Base-by-base conservation (phyloP, 179 eudicot species). In the Amaranthus tricolor region DNA sequence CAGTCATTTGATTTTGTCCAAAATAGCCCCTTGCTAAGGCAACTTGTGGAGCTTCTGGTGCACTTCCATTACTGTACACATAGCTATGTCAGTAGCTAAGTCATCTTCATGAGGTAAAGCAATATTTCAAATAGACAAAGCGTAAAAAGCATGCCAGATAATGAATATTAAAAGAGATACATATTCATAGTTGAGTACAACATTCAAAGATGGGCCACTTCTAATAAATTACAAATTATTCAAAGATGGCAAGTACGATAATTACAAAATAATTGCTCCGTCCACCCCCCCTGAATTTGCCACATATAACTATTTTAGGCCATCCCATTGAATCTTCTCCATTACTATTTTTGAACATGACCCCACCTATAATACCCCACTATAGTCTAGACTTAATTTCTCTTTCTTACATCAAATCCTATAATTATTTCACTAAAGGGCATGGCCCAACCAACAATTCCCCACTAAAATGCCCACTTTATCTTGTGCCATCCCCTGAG, bases 31-130 rank as follows among this genome's bases (percentile, higher is more conserved):
- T 50, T 70, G 78, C 72, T 44, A 71, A 49, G 61, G 72, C 49
- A 31, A 44, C 56, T 64, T 71, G 59, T 48, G 73, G 75, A 44
- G 13, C 69, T 47, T 17, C 62, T 48, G 63, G 19, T 43, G 43
- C 60, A 24, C 56, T 40, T 58, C 48, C 64, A 51, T 66, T 43
- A 50, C 5, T 51, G 59, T 31, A 12, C 60, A 61, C 44, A 63
- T 52, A 13, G 24, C 31, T 63, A 68, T 73, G 12, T 68, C 84
- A 73, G 84, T 70, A 49, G 19, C 68, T 9, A 73, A 62, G 68
- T 49, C 56, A 68, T 7, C n/a, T 53, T 19, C 50, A 14, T 70
- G 70, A 61, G 47, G 65, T 52, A 76, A 19, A 57, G 11, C 20
- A 59, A 54, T 9, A 52, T 52, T 14, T 5, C 10, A 48, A 14